phyloP scores from a whole-genome alignment of 371 early-diverging fungal genomes.

The Mucor plumbeus region DNA sequence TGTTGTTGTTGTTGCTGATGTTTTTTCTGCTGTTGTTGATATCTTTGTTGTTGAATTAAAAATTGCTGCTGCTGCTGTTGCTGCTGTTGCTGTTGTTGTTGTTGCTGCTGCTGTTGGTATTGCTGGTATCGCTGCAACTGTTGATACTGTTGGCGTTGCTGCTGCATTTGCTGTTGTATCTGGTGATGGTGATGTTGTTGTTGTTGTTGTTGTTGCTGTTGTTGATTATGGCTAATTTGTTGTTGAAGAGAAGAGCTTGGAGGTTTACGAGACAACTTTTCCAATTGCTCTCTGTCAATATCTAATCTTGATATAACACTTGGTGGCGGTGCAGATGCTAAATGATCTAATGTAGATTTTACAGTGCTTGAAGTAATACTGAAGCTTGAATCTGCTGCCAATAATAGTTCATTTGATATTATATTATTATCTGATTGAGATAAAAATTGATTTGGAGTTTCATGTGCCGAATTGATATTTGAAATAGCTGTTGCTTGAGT shows the following conservation, averaged over 20 bases:
- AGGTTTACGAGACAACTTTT: conserved; percentile 20
- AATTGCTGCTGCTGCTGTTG: conserved; percentile 6
- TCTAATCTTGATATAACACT: conserved; percentile 6
- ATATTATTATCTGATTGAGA: neutral
- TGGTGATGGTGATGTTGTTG: conserved; percentile 5
- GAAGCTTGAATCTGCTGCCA: neutral
- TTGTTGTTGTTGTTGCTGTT: conserved; percentile 7
- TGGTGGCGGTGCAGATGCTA: neutral
- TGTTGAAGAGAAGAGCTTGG: conserved; percentile 5
- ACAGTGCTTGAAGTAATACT: neutral
- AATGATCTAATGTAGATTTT: neutral
- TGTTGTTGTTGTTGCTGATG: conserved; percentile 6
- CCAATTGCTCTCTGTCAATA: conserved; percentile 26
- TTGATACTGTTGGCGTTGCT: conserved; percentile 1
- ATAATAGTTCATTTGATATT: neutral
- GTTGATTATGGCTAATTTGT: conserved; percentile 4
- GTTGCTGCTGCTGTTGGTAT: neutral
- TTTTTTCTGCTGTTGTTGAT: conserved; percentile 11
- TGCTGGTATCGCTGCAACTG: neutral
- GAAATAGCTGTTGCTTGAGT: neutral
- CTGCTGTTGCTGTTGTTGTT: conserved; percentile 6
- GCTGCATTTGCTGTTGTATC: conserved; percentile 9
- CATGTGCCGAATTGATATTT: neutral
- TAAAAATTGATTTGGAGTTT: too few species aligned
- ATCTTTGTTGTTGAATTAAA: neutral